Evolutionary conservation across 441 rosid species (phyloP).

Genomic region (Melianthus villosus): DNA sequence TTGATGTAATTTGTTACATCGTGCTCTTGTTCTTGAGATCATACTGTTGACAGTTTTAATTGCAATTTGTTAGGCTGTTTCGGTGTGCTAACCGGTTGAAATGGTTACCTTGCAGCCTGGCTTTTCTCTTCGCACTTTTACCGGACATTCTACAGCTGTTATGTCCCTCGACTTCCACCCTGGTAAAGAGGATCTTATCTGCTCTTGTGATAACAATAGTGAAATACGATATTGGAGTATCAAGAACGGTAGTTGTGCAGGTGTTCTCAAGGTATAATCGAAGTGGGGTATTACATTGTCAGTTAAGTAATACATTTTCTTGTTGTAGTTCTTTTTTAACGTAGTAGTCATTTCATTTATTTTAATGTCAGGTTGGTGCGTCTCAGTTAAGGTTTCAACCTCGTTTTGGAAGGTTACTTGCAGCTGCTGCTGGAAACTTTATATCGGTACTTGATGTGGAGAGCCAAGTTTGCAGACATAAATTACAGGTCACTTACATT

Average conservation of each 20-base stretch:
- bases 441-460: conserved; percentile 74
- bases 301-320: too few relatives aligned
- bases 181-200: conserved; percentile 63
- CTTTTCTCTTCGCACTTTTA: conserved; percentile 56
- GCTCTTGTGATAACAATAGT: conserved; percentile 73
- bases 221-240: conserved; percentile 93
- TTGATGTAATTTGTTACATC: too few relatives aligned
- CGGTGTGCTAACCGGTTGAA: neutral
- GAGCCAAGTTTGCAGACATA: conserved; percentile 58
- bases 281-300: too few relatives aligned
- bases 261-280: conserved; percentile 85
- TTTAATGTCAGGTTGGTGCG: conserved; percentile 50
- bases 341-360: neutral
- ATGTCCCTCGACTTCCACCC: conserved; percentile 92
- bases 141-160: conserved; percentile 59
- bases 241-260: conserved; percentile 55
- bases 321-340: neutral
- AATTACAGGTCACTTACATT: conserved; percentile 42
- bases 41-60: neutral
- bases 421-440: conserved; percentile 72
- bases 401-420: conserved; percentile 61
- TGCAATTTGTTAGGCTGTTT: neutral
- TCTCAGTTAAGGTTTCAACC: conserved; percentile 86
- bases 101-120: conserved; percentile 44
- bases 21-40: too few relatives aligned